A percentile compares a stretch with the other conserved stretches of the same genome.
Evolutionary conservation across 2,329 filamentous ascomycete species (phyloP).

Genomic region (Phialemonium atrogriseum): DNA sequence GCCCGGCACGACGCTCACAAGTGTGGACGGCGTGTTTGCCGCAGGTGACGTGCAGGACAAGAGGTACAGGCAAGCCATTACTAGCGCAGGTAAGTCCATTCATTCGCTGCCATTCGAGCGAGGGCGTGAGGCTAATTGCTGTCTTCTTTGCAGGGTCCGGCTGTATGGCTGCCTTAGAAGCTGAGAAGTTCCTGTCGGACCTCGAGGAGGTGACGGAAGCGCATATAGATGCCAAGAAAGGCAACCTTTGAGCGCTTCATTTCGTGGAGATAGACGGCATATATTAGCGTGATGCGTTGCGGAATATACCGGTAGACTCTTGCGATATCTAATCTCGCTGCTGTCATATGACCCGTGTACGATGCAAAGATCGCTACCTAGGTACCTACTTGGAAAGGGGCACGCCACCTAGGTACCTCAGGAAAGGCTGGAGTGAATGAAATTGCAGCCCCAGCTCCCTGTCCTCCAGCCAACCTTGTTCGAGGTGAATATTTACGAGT

Average conservation of each 20-base stretch:
- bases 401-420: no score
- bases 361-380: no score
- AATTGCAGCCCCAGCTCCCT: no score
- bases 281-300: no score
- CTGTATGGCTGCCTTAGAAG: conserved; percentile 91
- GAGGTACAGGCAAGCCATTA: conserved; percentile 94
- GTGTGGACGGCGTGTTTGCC: conserved; percentile 85
- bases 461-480: no score
- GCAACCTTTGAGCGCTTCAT: conserved; percentile 12
- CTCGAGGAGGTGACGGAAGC: conserved; percentile 45
- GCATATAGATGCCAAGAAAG: conserved; percentile 18
- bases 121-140: conserved; percentile 8
- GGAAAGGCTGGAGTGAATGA: no score
- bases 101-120: neutral
- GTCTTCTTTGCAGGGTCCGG: conserved; percentile 59
- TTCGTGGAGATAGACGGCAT: conserved; percentile 1
- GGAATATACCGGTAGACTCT: no score
- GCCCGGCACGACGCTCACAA: conserved; percentile 83
- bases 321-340: no score
- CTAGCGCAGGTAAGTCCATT: conserved; percentile 71
- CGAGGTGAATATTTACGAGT: no score
- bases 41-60: conserved; percentile 98
- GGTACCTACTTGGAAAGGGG: no score
- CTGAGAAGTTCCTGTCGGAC: conserved; percentile 86
- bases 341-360: no score